Evolutionary conservation across 2,329 filamentous ascomycete genomes (phyloP).

Genomic region (Ceratocystis destructans): DNA sequence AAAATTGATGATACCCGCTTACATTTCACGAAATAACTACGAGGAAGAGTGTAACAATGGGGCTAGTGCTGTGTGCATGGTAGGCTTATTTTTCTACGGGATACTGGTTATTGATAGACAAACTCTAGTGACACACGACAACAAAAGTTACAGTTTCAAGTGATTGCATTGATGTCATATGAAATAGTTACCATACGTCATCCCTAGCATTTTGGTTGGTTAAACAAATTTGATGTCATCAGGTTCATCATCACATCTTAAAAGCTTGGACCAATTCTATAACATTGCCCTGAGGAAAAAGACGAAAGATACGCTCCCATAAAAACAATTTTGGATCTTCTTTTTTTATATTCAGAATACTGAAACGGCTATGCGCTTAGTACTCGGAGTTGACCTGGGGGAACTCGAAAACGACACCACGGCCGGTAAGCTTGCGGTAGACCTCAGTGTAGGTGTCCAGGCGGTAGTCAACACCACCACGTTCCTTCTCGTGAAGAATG

Average conservation of each 20-base stretch:
- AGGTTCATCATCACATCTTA: constrained; percentile 6
- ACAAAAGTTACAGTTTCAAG: constrained; percentile 12
- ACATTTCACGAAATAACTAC: background rate
- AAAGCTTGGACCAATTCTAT: constrained; percentile 11
- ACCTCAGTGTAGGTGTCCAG: constrained; percentile 99
- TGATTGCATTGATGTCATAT: constrained; percentile 18
- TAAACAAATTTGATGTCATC: constrained; percentile 8
- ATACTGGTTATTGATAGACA: too few relatives aligned
- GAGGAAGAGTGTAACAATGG: background rate
- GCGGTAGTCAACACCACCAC: constrained; percentile 96
- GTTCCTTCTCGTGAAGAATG: constrained; percentile 99
- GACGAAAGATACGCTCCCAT: constrained; percentile 10
- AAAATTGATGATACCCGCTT: constrained; percentile 8
- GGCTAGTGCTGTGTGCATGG: too few relatives aligned
- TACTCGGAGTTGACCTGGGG: constrained; percentile 72
- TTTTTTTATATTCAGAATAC: constrained; percentile 15
- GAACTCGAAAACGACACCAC: constrained; percentile 97
- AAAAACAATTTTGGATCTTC: constrained; percentile 14
- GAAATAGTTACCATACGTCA: constrained; percentile 19
- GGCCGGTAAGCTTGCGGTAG: constrained; percentile 94
- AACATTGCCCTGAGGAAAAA: constrained; percentile 8
- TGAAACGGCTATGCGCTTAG: constrained; percentile 39
- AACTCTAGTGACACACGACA: too few relatives aligned
- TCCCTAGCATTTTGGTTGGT: constrained; percentile 9
- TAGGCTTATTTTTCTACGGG: too few relatives aligned